Conservation (phyloP, 1,284 basidiomycete genomes). For the Mrakiaceae sp. region DNA sequence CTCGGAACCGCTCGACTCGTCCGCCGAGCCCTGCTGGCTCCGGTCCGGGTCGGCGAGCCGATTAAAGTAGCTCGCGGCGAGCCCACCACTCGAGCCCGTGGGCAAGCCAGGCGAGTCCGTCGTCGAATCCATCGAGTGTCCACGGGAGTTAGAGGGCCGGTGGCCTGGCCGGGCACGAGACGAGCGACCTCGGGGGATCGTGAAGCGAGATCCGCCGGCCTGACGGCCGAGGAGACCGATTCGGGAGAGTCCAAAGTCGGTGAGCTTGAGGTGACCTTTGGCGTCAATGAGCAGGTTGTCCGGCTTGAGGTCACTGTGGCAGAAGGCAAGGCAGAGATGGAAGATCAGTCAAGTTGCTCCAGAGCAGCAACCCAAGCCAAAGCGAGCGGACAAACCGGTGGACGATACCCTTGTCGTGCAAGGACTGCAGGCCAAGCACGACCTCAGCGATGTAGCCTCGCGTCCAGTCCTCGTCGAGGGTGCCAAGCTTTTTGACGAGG, state of each 20-base stretch:
- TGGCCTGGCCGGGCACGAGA: conserved; percentile 37
- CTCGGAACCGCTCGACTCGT: conserved; percentile 82
- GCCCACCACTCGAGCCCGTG: conserved; percentile 44
- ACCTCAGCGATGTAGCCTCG: conserved; percentile 94
- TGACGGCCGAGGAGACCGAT: conserved; percentile 96
- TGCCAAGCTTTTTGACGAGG: conserved; percentile 89
- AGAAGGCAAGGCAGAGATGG: conserved; percentile 17
- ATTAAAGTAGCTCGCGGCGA: conserved; percentile 54
- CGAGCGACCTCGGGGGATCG: conserved; percentile 35
- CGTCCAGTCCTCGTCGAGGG: conserved; percentile 90
- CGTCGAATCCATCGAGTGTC: conserved; percentile 67
- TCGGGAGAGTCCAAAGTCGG: conserved; percentile 93
- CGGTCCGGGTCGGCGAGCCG: conserved; percentile 32
- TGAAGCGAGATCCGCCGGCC: conserved; percentile 56
- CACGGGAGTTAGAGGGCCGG: conserved; percentile 42
- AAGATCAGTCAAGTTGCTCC: neutral
- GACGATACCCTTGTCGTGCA: conserved; percentile 87
- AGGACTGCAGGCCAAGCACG: conserved; percentile 83
- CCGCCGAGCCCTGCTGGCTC: conserved; percentile 36
- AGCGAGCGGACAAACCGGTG: conserved; percentile 63
- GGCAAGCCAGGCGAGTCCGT: conserved; percentile 35
- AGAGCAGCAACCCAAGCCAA: neutral
- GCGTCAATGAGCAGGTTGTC: conserved; percentile 96
- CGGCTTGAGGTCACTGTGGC: conserved; percentile 81
- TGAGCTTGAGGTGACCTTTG: conserved; percentile 90